Base-by-base conservation (phyloP, 2,329 filamentous ascomycete species). In the Penicillium sp. region DNA sequence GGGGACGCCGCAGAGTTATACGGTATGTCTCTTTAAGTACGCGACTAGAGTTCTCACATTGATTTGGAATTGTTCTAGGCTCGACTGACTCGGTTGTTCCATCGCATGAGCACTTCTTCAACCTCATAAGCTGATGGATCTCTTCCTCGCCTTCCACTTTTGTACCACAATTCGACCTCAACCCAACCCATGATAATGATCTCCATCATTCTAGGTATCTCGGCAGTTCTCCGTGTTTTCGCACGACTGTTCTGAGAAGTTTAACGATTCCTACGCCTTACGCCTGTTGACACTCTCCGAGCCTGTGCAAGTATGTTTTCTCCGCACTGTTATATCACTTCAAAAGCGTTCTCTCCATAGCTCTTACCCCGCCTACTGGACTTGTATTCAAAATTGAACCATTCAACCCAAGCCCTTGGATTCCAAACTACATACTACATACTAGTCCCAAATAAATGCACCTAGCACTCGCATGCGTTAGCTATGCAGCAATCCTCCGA, bases 1-100 rank as follows among this genome's bases (percentile, higher is more conserved):
- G 2, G 17, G 56, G 7, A 67, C 67, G n/a, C 72, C 71, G 1
- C 68, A 65, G 53, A 73, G 71, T 42, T 68, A 69, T 59, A 73
- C 70, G 61, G 72, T 73, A 68, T 60, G 72, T 69, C 17, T 24
- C 13, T 35, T 17, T 13, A 24, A 9, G 15, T n/a, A 26, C 37
- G 13, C 5, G 28, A 3, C 10, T 33, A 12, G 10, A 33, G 30
- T 53, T 37, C 35, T 55, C 38, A 33, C 7, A 17, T 53, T 64
- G 51, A 67, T 35, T 10, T 17, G 13, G 2, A 7, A 19, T 55
- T 33, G 28, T 42, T 50, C 4, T 49, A 70, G 68, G 50, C 65
- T 59, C 68, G 68, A 30, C 47, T 70, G 42, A 70, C 68, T 40
- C 63, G 66, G 19, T 60, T 54, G 24, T 70, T 65, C 53, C 61